Evolutionary conservation across 352 stramenopile genomes (phyloP), one percentile per base, ranked within the genome.

Genomic region (Globisporangium takayamanum): DNA sequence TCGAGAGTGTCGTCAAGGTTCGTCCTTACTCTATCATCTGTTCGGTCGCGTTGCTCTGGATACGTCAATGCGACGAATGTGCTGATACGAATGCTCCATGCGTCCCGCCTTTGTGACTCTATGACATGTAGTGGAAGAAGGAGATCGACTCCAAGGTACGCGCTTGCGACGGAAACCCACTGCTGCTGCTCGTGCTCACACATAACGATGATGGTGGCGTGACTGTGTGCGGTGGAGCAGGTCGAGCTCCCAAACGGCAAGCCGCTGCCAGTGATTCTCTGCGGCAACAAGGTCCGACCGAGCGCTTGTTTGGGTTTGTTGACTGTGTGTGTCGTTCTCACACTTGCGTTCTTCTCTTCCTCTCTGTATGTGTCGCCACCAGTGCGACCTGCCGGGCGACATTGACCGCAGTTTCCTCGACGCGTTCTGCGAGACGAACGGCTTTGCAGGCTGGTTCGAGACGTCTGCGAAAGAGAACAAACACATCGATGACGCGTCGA

Each of bases 401-500:
- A 72, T 93, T 18, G 80, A 95, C 51, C 74, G 72, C 26, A 72
- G 73, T 6, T 92, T 92, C 50, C 53, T 97, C 53, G 84, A 96
- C 55, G 78, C 81, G 18, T 97, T 97, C 54, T 97, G 87, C 64
- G 74, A 89, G 58, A 81, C 83, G 7, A 92, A 97, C 57, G 93
- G 88, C 28, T 97, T 97, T 69, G 79, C 84, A 6, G 89, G 84
- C 28, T 97, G 91, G 91, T 97, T 96, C 55, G 86, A 94, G 52
- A 97, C 91, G 37, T 97, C 91, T 8, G 91, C 91, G 7, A 97
- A 97, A 62, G 82, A 93, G 54, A 97, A 97, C 63, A 94, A 83
- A 55, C 85, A 97, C 69, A 96, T 97, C 41, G 85, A 96, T 41
- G 83, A 95, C 53, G 78, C 88, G 20, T 78, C 85, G 26, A 93